Percentiles rank a stretch among this genome's conserved stretches.
These are phyloP conservation scores for Amanita molliuscula DNA, from an alignment of 768 basidiomycete genomes.

Conservation along the genomic window DNA sequence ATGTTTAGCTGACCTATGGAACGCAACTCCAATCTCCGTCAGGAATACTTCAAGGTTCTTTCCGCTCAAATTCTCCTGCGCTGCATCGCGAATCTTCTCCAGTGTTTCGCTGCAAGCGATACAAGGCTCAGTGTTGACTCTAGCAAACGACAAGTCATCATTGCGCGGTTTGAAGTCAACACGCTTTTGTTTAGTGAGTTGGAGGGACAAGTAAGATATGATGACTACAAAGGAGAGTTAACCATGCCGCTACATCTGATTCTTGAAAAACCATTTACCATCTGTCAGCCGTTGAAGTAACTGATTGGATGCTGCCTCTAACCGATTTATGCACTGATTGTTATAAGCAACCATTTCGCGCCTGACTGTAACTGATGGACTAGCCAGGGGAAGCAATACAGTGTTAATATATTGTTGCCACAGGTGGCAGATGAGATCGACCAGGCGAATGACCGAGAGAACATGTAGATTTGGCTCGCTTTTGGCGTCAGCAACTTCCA, in stretches of 20 bases:
- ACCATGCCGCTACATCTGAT: not conserved
- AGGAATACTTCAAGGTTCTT: conserved; percentile 91
- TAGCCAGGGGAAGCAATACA: conserved; percentile 80
- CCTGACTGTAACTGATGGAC: conserved; percentile 75
- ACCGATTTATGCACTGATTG: conserved; percentile 72
- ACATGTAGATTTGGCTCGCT: conserved; percentile 70
- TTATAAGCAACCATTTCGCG: conserved; percentile 93
- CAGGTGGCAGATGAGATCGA: conserved; percentile 86
- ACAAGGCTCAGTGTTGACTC: conserved; percentile 93
- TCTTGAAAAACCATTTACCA: conserved; percentile 33
- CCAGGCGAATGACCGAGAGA: conserved; percentile 51
- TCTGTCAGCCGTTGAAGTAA: conserved; percentile 78
- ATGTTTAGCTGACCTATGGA: conserved; percentile 58
- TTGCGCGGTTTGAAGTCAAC: conserved; percentile 96
- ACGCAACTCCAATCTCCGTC: conserved; percentile 87
- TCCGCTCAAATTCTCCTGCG: conserved; percentile 71
- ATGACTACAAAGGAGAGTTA: conserved; percentile 42
- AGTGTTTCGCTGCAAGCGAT: conserved; percentile 75
- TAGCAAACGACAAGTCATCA: conserved; percentile 89
- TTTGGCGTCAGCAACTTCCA: conserved; percentile 69
- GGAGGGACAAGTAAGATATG: conserved; percentile 53
- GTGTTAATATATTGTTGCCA: conserved; percentile 96
- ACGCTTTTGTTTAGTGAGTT: conserved; percentile 88
- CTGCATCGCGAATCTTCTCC: conserved; percentile 70
- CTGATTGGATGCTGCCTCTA: conserved; percentile 76